A percentile compares a stretch with the other conserved stretches of the same genome.
Evolutionary conservation across 1,139 yeast genomes (phyloP).

Genomic region (Zygotorulaspora mrakii): DNA sequence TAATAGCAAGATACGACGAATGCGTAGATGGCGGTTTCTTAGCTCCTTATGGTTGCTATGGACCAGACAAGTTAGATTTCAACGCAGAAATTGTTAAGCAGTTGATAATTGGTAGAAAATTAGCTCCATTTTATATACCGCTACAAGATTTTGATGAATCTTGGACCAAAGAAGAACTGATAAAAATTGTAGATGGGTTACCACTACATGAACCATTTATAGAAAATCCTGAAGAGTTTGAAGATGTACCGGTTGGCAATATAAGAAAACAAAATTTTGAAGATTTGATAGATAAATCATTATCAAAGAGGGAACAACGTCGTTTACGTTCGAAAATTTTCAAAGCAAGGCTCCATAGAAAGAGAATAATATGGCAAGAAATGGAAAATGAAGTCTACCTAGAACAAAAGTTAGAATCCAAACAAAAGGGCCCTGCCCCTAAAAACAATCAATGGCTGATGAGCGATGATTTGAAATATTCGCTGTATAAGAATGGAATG

Average conservation of each 20-base stretch:
- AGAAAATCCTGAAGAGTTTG: conserved; percentile 47
- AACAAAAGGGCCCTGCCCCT: conserved; percentile 22
- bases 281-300: conserved; percentile 47
- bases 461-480: conserved; percentile 43
- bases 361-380: conserved; percentile 50
- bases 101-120: conserved; percentile 58
- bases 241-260: conserved; percentile 48
- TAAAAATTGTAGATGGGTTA: conserved; percentile 51
- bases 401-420: conserved; percentile 38
- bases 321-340: conserved; percentile 57
- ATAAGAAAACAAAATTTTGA: conserved; percentile 37
- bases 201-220: conserved; percentile 58
- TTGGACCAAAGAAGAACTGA: conserved; percentile 72
- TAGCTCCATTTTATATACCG: conserved; percentile 92
- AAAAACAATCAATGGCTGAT: conserved; percentile 33
- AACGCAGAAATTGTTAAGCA: conserved; percentile 65
- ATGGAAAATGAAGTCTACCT: conserved; percentile 49
- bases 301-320: conserved; percentile 44
- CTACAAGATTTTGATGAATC: conserved; percentile 71
- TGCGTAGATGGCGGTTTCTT: conserved; percentile 74
- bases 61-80: conserved; percentile 67
- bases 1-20: conserved; percentile 57
- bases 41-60: conserved; percentile 88
- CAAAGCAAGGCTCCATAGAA: conserved; percentile 45
- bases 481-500: conserved; percentile 57